Evolutionary conservation across 1,139 yeast genomes (phyloP), one percentile per base, ranked within the genome.

Genomic region (Debaryomyces sp.): DNA sequence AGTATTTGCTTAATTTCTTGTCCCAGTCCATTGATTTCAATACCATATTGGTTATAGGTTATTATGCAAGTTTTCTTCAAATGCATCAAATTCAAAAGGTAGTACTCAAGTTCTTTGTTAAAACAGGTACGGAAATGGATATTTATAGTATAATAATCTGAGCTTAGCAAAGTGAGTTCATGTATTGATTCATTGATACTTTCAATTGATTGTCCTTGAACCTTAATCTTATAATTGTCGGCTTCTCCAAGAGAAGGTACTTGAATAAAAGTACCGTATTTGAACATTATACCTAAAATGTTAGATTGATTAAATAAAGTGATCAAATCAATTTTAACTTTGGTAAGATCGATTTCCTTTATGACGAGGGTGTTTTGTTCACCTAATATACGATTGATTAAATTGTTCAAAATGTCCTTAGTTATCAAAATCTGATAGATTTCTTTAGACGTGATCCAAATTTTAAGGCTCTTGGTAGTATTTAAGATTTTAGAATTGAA

Each of bases 241-340:
- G 54, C 50, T 36, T 75, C 75, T 2, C 89, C 90, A 32, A 84
- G 64, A 6, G 78, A 70, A 1, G 96, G 89, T 33, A 87, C 56
- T 54, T 86, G 88, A 29, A 89, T 75, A 60, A 82, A 88, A 2
- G 87, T 80, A 3, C 91, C 95, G 52, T 82, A 71, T 44, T 77
- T 71, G 54, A 75, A 73, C 89, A 88, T 88, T 39, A 88, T 75
- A 54, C 70, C 57, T 46, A 72, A 58, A 4, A 76, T 46, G 3
- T 67, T 69, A 9, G 60, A 46, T 77, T 87, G 67, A 71, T 77
- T 55, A 74, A 77, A 57, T 72, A 76, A 52, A 66, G 70, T 43
- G 66, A 79, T 73, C 22, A 84, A 69, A 29, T 75, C 78, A 46
- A 80, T 68, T 46, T 75, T 71, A 10, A 73, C 71, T 47, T 75